Conservation (phyloP, 192 early-diverging fungal genomes). For the Anaeromyces robustus region DNA sequence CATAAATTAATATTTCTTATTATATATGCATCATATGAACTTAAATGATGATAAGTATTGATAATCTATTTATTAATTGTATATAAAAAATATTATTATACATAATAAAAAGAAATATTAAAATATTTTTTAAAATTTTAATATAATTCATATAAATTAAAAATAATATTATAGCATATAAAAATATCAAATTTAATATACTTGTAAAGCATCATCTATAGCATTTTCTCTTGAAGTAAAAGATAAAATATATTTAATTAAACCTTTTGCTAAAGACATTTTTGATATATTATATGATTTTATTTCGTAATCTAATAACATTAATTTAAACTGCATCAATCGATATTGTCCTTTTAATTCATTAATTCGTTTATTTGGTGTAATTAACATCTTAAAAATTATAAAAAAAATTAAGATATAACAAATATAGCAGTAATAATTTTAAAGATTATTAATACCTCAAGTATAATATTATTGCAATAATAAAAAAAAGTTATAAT, state of each 20-base stretch:
- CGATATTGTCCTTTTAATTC: background rate
- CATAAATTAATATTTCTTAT: background rate
- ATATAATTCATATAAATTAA: no score
- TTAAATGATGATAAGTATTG: background rate
- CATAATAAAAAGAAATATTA: no score
- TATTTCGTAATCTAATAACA: background rate
- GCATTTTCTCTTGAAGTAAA: background rate
- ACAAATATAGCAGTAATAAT: background rate
- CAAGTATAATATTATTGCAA: conserved; percentile 16
- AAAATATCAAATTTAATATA: background rate
- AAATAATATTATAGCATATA: no score
- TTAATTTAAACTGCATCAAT: background rate
- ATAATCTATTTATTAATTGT: background rate
- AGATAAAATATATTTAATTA: background rate
- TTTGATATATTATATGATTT: background rate
- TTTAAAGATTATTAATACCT: background rate
- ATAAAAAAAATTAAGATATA: no score
- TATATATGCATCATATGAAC: background rate
- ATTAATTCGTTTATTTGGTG: background rate
- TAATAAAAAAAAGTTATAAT: no score
- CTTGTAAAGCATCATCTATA: background rate
- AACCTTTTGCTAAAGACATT: background rate
- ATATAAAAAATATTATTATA: no score
- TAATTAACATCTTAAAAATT: background rate
- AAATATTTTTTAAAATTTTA: no score